Conservation (phyloP, 192 early-diverging fungal species). For the Umbelopsis sp. region DNA sequence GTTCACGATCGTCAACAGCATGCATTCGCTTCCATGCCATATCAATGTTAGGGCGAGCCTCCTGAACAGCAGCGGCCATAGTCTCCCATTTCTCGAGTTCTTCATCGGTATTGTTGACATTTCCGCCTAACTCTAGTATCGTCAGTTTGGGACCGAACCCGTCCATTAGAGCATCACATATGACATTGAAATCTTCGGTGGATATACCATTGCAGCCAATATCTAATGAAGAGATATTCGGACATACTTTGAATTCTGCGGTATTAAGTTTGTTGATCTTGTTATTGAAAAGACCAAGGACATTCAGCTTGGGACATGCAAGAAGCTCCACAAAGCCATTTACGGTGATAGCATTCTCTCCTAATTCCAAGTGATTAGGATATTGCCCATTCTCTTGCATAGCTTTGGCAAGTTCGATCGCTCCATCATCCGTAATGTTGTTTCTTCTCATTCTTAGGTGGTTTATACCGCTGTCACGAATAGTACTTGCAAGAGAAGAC, state of each 20-base stretch:
- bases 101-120: slow-evolving; percentile 43
- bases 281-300: slow-evolving; percentile 52
- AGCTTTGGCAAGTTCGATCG: slow-evolving; percentile 27
- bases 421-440: slow-evolving; percentile 46
- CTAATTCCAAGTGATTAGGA: slow-evolving; percentile 43
- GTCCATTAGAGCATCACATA: slow-evolving; percentile 44
- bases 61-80: slow-evolving; percentile 36
- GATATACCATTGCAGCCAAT: slow-evolving; percentile 53
- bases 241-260: neutral
- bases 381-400: slow-evolving; percentile 14
- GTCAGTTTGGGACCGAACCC: slow-evolving; percentile 40
- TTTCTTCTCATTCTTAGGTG: slow-evolving; percentile 50
- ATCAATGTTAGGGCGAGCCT: slow-evolving; percentile 38
- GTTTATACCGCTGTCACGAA: slow-evolving; percentile 28
- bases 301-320: slow-evolving; percentile 35
- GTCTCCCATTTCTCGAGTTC: slow-evolving; percentile 44
- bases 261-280: slow-evolving; percentile 38
- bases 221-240: slow-evolving; percentile 41
- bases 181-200: slow-evolving; percentile 42
- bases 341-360: slow-evolving; percentile 45
- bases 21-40: slow-evolving; percentile 48
- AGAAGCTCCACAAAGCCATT: slow-evolving; percentile 46
- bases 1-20: slow-evolving; percentile 17
- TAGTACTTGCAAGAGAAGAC: slow-evolving; percentile 26
- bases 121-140: slow-evolving; percentile 52